Evolutionary conservation across 345 rosid species (phyloP).

Genomic region (Corchorus capsularis): DNA sequence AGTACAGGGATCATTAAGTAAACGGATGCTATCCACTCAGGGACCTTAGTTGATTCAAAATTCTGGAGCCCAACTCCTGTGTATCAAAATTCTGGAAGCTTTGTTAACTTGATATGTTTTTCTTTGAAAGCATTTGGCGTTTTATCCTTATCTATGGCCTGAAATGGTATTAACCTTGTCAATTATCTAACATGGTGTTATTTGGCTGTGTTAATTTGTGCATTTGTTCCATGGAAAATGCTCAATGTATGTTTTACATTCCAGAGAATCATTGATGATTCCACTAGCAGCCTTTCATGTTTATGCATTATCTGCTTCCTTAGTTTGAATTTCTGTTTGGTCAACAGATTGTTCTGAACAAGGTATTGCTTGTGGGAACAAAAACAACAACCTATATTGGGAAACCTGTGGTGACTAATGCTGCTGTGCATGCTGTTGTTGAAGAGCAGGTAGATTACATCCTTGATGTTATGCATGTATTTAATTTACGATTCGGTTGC

Average conservation of each 20-base stretch:
- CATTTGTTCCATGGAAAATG: not conserved
- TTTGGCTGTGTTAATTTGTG: not conserved
- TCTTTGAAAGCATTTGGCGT: not conserved
- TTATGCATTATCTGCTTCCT: not conserved
- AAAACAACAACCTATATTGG: constrained; percentile 82
- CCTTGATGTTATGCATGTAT: not conserved
- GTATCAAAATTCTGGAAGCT: not conserved
- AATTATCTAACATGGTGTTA: not conserved
- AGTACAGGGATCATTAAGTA: not conserved
- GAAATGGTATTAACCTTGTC: not conserved
- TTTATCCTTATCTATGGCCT: not conserved
- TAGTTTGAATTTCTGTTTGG: constrained; percentile 22
- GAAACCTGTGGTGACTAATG: constrained; percentile 88
- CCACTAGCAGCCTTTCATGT: not conserved
- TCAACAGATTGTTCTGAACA: constrained; percentile 71
- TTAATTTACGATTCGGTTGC: not conserved
- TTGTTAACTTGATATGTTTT: not conserved
- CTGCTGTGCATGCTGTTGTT: constrained; percentile 92
- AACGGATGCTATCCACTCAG: not conserved
- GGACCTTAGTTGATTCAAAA: not conserved
- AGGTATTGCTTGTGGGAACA: constrained; percentile 97
- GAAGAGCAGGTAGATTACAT: constrained; percentile 75
- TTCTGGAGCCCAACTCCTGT: not conserved
- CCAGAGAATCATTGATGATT: not conserved
- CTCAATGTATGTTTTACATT: not conserved